Conservation (phyloP, 768 basidiomycete species). For the Agrocybe praecox region DNA sequence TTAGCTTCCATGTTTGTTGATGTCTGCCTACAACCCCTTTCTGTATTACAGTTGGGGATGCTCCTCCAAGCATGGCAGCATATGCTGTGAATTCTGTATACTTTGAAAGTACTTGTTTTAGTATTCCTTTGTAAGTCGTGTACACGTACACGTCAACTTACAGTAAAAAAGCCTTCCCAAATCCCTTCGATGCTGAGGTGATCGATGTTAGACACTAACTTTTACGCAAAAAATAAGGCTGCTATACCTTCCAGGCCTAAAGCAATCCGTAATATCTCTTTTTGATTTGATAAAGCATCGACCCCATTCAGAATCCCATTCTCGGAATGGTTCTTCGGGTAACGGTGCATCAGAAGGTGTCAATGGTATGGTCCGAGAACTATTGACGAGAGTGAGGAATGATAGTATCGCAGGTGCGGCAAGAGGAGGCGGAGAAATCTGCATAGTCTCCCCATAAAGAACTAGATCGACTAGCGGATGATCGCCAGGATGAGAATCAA, state of each 20-base stretch:
- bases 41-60: slow-evolving; percentile 64
- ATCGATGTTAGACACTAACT: not conserved
- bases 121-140: not conserved
- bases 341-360: slow-evolving; percentile 31
- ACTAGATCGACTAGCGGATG: slow-evolving; percentile 25
- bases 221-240: no score
- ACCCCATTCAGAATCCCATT: slow-evolving; percentile 77
- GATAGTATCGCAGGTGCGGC: slow-evolving; percentile 74
- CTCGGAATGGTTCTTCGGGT: slow-evolving; percentile 37
- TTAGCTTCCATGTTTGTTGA: slow-evolving; percentile 87
- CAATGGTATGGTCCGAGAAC: slow-evolving; percentile 34
- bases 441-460: slow-evolving; percentile 48
- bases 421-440: slow-evolving; percentile 59
- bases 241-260: slow-evolving; percentile 57
- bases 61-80: slow-evolving; percentile 73
- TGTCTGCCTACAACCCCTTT: slow-evolving; percentile 80
- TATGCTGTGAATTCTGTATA: slow-evolving; percentile 88
- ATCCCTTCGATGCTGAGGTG: slow-evolving; percentile 62
- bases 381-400: slow-evolving; percentile 59
- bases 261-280: slow-evolving; percentile 44
- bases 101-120: slow-evolving; percentile 33
- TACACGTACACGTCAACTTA: slow-evolving; percentile 31
- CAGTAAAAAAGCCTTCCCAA: slow-evolving; percentile 83
- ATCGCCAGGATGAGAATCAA: slow-evolving; percentile 34
- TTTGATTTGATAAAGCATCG: slow-evolving; percentile 44